Conservation (phyloP, 1,284 basidiomycete genomes). For the Takashimella tepidaria region DNA sequence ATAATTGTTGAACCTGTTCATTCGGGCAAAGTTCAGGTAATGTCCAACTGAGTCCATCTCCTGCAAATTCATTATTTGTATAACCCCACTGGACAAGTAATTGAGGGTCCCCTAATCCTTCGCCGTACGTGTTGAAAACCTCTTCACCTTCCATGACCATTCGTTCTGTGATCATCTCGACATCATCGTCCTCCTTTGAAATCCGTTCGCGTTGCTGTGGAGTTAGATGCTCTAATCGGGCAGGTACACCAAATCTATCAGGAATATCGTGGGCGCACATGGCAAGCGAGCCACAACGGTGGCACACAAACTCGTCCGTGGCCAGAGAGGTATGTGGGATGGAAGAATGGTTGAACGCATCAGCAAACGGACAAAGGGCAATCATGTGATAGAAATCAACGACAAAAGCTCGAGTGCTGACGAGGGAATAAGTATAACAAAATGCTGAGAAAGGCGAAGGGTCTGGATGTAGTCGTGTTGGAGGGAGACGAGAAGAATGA, state of each 20-base stretch:
- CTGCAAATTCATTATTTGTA: constrained; percentile 21
- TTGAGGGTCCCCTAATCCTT: constrained; percentile 60
- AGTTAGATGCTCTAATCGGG: constrained; percentile 27
- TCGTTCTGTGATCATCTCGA: constrained; percentile 43
- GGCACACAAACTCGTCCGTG: constrained; percentile 79
- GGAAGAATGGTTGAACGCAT: constrained; percentile 73
- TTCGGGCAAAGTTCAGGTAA: constrained; percentile 18
- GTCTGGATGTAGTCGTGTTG: constrained; percentile 15
- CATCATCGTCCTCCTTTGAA: constrained; percentile 23
- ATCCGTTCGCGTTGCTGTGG: constrained; percentile 11
- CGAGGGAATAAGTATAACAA: constrained; percentile 67
- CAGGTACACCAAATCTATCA: constrained; percentile 6
- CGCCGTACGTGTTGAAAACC: constrained; percentile 83
- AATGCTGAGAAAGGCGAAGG: constrained; percentile 54
- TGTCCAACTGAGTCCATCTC: constrained; percentile 30
- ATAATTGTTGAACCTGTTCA: constrained; percentile 12
- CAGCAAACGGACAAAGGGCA: constrained; percentile 83
- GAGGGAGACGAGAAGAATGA: constrained; percentile 22
- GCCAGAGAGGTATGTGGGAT: constrained; percentile 43
- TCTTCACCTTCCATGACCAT: constrained; percentile 52
- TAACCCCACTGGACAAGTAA: constrained; percentile 69
- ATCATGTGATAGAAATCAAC: constrained; percentile 80
- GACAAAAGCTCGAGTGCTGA: constrained; percentile 79
- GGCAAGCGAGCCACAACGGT: constrained; percentile 65
- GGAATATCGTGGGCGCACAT: constrained; percentile 66